A percentile compares a stretch with the other conserved stretches of the same genome.
Conservation (phyloP, 2,329 filamentous ascomycete genomes). For the Ophiostoma novo-ulmi region DNA sequence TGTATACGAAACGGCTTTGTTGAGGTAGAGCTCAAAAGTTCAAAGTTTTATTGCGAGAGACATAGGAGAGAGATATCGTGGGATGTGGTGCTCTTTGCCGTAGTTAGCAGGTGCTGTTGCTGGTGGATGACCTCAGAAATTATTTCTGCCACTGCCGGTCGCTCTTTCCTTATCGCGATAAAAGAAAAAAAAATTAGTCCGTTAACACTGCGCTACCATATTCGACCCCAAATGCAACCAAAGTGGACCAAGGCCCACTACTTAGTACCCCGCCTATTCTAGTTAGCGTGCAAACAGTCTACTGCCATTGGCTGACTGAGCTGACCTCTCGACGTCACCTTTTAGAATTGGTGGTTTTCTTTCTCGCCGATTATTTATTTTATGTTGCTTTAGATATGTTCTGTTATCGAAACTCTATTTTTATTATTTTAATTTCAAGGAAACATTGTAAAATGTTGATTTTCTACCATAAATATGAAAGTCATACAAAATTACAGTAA, state of each 20-base stretch:
- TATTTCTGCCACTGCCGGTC: conserved; percentile 6
- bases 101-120: neutral
- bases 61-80: neutral
- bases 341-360: neutral
- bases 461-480: no score
- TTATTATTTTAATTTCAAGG: no score
- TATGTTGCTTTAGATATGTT: neutral
- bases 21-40: neutral
- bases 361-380: neutral
- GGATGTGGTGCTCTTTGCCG: neutral
- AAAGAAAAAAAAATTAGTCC: conserved; percentile 1
- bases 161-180: conserved; percentile 15
- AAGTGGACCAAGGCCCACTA: neutral
- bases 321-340: neutral
- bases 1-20: neutral
- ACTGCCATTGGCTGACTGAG: neutral
- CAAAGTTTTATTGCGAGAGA: neutral
- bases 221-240: neutral
- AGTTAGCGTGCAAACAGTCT: neutral
- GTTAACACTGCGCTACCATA: neutral
- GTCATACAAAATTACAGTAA: no score
- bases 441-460: no score
- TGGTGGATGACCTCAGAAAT: neutral
- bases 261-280: neutral
- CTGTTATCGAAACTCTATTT: neutral